Percentiles rank a stretch among this genome's conserved stretches.
Evolutionary conservation across 495 filamentous ascomycete genomes (phyloP).

Genomic region (Astrothelium subdiscretum): DNA sequence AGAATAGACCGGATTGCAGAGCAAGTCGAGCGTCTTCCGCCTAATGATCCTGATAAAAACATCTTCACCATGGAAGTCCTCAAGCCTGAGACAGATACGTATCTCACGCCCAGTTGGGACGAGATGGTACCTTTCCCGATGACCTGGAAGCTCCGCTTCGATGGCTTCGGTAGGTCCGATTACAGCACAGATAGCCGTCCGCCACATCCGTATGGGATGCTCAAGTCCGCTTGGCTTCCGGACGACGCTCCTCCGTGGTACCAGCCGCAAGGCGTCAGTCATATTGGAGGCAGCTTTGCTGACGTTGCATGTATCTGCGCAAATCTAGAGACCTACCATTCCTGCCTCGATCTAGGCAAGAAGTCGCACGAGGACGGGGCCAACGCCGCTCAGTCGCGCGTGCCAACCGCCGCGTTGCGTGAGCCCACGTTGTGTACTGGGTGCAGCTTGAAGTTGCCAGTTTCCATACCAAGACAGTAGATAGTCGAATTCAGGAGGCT

Average conservation of each 20-base stretch:
- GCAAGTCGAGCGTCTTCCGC: not conserved
- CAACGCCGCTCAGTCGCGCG: not conserved
- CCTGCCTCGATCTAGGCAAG: not conserved
- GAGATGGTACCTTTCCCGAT: conserved; percentile 3
- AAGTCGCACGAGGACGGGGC: not conserved
- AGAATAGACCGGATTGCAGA: conserved; percentile 2
- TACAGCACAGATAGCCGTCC: not conserved
- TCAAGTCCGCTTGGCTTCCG: conserved; percentile 3
- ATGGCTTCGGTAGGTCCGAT: conserved; percentile 1
- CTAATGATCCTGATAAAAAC: conserved; percentile 1
- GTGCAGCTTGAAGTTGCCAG: conserved; percentile 1
- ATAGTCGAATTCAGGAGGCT: not conserved
- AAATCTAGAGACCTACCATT: not conserved
- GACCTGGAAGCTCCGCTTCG: conserved; percentile 2
- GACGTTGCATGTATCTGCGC: conserved; percentile 1
- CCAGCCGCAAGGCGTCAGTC: conserved; percentile 2
- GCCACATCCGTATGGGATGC: not conserved
- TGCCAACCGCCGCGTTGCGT: not conserved
- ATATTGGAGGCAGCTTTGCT: conserved; percentile 1
- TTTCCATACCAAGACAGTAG: not conserved
- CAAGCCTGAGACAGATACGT: conserved; percentile 1
- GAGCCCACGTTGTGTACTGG: not conserved
- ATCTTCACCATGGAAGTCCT: conserved; percentile 3
- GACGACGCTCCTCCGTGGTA: conserved; percentile 2
- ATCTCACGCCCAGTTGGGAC: conserved; percentile 3